Evolutionary conservation across 805 yeast species (phyloP).

Genomic region (Candida schatavii): DNA sequence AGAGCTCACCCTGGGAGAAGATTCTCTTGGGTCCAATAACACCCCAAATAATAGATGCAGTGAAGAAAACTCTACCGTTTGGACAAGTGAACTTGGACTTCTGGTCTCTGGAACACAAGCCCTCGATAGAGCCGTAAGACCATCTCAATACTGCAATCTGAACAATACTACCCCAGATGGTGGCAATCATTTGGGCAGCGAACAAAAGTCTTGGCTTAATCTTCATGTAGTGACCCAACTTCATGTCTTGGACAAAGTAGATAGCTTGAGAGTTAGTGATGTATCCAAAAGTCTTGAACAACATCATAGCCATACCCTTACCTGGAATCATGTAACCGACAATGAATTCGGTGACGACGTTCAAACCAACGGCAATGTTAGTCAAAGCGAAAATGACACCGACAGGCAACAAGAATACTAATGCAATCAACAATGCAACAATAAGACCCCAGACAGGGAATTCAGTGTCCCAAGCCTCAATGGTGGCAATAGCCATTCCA

Average conservation of each 20-base stretch:
- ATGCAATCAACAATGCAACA: conserved; percentile 37
- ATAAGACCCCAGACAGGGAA: conserved; percentile 43
- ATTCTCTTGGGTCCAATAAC: conserved; percentile 26
- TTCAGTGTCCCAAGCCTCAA: conserved; percentile 39
- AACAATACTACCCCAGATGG: conserved; percentile 42
- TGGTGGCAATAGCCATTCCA: conserved; percentile 31
- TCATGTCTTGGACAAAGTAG: conserved; percentile 46
- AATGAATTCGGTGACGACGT: conserved; percentile 42
- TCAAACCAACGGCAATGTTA: conserved; percentile 34
- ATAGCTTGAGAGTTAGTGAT: conserved; percentile 50
- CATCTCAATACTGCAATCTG: conserved; percentile 41
- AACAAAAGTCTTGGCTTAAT: conserved; percentile 38
- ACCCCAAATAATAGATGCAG: conserved; percentile 41
- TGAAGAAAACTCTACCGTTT: conserved; percentile 39
- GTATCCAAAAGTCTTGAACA: conserved; percentile 47
- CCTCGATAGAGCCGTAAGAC: conserved; percentile 34
- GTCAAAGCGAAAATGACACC: conserved; percentile 32
- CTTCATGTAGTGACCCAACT: conserved; percentile 45
- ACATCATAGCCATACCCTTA: conserved; percentile 47
- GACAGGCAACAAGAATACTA: conserved; percentile 38
- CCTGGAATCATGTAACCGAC: conserved; percentile 47
- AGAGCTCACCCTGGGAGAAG: conserved; percentile 19
- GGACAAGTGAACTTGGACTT: conserved; percentile 38
- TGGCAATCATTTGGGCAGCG: conserved; percentile 42
- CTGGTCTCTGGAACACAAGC: conserved; percentile 31